A percentile compares a stretch with the other conserved stretches of the same genome.
phyloP scores from a whole-genome alignment of 345 rosid genomes.

The Hibiscus tridactylites region DNA sequence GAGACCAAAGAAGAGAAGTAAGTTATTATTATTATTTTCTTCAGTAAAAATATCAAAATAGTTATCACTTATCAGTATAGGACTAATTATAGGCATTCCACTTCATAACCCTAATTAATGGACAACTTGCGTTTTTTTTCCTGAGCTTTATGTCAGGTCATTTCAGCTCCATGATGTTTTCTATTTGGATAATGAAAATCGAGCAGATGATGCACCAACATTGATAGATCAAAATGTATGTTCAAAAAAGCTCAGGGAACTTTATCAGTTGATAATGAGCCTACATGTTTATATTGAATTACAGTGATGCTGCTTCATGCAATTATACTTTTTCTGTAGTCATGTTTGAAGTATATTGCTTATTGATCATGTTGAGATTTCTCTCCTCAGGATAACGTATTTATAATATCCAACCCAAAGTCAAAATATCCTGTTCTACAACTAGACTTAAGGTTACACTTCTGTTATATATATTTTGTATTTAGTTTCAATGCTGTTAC shows the following conservation, averaged over 20 bases:
- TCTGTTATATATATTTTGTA: not conserved
- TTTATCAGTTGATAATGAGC: constrained; percentile 8
- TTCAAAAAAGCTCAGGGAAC: not conserved
- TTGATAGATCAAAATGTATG: constrained; percentile 81
- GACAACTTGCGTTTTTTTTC: constrained; percentile 20
- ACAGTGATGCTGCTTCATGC: not conserved
- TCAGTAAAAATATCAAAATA: not conserved
- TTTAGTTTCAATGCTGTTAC: not conserved
- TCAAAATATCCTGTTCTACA: constrained; percentile 93
- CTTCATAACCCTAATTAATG: constrained; percentile 8
- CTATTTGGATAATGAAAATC: constrained; percentile 79
- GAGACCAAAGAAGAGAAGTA: constrained; percentile 77
- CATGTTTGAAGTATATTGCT: not conserved
- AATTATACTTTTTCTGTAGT: not conserved
- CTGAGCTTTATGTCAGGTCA: constrained; percentile 37
- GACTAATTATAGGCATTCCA: not conserved
- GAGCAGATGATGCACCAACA: constrained; percentile 78
- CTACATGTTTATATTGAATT: not conserved
- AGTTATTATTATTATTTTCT: constrained; percentile 19
- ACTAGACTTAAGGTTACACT: constrained; percentile 70
- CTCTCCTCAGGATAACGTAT: constrained; percentile 73
- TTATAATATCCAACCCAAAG: constrained; percentile 92
- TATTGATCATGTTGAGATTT: constrained; percentile 16
- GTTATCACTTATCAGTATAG: not conserved
- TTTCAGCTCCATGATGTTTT: constrained; percentile 80